A percentile compares a stretch with the other conserved stretches of the same genome.
phyloP scores from a whole-genome alignment of 2,329 filamentous ascomycete species.

The Neospermospora avenae region DNA sequence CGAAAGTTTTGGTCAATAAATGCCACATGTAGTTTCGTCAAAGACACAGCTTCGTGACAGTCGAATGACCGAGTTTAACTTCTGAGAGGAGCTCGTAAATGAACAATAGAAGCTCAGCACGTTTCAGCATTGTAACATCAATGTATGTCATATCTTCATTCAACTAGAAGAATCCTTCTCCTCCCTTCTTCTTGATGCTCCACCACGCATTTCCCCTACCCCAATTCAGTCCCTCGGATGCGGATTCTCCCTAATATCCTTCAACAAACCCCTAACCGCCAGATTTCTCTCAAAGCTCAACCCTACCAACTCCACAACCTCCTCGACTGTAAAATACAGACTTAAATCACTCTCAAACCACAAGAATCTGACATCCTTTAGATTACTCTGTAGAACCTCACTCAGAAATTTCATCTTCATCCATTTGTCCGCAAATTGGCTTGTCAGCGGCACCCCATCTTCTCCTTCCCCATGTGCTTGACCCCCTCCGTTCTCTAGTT shows the following conservation, averaged over 20 bases:
- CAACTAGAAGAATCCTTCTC: not conserved
- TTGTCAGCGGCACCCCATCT: conserved; percentile 46
- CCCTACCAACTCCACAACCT: conserved; percentile 60
- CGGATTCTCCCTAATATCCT: conserved; percentile 52
- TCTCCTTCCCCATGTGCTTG: no score
- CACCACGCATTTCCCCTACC: not conserved
- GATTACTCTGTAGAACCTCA: conserved; percentile 63
- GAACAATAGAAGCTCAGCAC: no score
- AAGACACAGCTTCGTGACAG: no score
- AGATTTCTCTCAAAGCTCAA: conserved; percentile 63
- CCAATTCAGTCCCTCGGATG: conserved; percentile 8
- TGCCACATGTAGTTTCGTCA: no score
- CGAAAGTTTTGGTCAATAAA: no score
- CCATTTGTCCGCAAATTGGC: conserved; percentile 61
- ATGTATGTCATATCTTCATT: no score
- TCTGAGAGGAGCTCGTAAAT: no score
- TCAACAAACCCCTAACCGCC: conserved; percentile 52
- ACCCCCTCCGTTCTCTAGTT: no score
- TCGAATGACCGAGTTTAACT: no score
- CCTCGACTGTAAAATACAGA: conserved; percentile 57
- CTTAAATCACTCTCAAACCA: conserved; percentile 66
- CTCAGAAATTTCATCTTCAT: conserved; percentile 61
- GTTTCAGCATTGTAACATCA: no score
- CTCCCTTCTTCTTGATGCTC: not conserved
- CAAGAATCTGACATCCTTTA: conserved; percentile 59